A percentile compares a stretch with the other conserved stretches of the same genome.
Evolutionary conservation across 768 basidiomycete genomes (phyloP).

Genomic region (Leucocoprinus leucothites): DNA sequence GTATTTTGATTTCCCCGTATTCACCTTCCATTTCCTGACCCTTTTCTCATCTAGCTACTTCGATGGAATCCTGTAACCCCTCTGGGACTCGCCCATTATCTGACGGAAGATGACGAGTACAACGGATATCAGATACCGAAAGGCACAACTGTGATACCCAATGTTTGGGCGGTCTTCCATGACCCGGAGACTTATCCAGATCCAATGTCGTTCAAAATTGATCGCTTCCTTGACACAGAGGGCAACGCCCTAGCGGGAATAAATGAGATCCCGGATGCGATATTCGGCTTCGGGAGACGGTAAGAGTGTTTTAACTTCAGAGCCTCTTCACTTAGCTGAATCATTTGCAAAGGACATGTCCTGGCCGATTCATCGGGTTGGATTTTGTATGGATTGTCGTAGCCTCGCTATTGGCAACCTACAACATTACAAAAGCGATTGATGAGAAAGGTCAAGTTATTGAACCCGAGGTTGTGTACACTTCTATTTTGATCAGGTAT

Average conservation of each 20-base stretch:
- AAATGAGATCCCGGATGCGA: slow-evolving; percentile 32
- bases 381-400: slow-evolving; percentile 42
- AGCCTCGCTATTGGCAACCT: slow-evolving; percentile 36
- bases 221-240: slow-evolving; percentile 30
- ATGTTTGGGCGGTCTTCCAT: slow-evolving; percentile 39
- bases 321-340: background rate
- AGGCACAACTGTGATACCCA: slow-evolving; percentile 29
- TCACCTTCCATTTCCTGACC: background rate
- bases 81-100: slow-evolving; percentile 25
- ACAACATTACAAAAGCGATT: slow-evolving; percentile 33
- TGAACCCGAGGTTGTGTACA: slow-evolving; percentile 30
- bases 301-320: slow-evolving; percentile 13
- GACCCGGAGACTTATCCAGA: slow-evolving; percentile 36
- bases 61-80: slow-evolving; percentile 44
- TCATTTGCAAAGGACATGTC: slow-evolving; percentile 33
- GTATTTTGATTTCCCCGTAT: background rate
- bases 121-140: slow-evolving; percentile 38
- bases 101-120: slow-evolving; percentile 35
- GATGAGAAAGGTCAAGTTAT: slow-evolving; percentile 33
- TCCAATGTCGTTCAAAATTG: slow-evolving; percentile 35
- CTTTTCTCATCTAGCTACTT: slow-evolving; percentile 22
- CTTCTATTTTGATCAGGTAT: slow-evolving; percentile 32
- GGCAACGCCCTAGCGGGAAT: slow-evolving; percentile 26
- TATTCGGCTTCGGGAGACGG: slow-evolving; percentile 42
- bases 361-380: slow-evolving; percentile 40